Percentiles rank a stretch among this genome's conserved stretches.
phyloP scores from a whole-genome alignment of 2,329 filamentous ascomycete genomes.

The Periconia sp. region DNA sequence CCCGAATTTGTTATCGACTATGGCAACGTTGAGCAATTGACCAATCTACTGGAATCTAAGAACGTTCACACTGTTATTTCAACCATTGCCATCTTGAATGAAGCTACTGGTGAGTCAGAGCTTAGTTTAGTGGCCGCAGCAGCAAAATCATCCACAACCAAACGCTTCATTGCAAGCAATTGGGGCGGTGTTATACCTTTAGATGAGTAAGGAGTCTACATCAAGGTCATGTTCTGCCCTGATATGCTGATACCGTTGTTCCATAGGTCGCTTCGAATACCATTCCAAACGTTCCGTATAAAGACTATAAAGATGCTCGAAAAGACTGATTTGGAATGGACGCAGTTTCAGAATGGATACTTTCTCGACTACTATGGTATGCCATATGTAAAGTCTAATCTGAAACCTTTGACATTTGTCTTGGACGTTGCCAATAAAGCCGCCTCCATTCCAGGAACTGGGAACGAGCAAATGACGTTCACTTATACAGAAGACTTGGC shows the following conservation, averaged over 20 bases:
- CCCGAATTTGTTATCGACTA: slow-evolving; percentile 15
- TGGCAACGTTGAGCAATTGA: slow-evolving; percentile 6
- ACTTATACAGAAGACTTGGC: slow-evolving; percentile 21
- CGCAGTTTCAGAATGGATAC: slow-evolving; percentile 13
- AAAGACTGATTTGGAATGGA: slow-evolving; percentile 10
- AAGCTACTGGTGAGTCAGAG: slow-evolving; percentile 27
- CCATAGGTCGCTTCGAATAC: neutral
- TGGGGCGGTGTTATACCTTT: slow-evolving; percentile 18
- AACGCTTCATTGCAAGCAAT: slow-evolving; percentile 21
- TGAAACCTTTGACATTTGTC: slow-evolving; percentile 2
- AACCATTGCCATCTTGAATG: slow-evolving; percentile 26
- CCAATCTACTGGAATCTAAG: slow-evolving; percentile 10
- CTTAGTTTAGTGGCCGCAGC: slow-evolving; percentile 17
- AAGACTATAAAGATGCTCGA: slow-evolving; percentile 5
- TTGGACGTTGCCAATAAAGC: slow-evolving; percentile 17
- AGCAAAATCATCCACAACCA: slow-evolving; percentile 12
- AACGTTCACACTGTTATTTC: slow-evolving; percentile 19
- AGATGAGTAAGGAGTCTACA: slow-evolving; percentile 13
- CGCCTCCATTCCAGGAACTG: slow-evolving; percentile 20
- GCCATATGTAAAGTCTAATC: slow-evolving; percentile 12
- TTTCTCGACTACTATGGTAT: slow-evolving; percentile 17
- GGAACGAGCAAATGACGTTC: slow-evolving; percentile 15
- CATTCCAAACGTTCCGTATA: neutral
- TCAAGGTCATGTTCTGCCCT: neutral
- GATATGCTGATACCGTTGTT: neutral